Evolutionary conservation across 257 asterid species (phyloP), one percentile per base, ranked within the genome.

Genomic region (Nicotiana attenuata): DNA sequence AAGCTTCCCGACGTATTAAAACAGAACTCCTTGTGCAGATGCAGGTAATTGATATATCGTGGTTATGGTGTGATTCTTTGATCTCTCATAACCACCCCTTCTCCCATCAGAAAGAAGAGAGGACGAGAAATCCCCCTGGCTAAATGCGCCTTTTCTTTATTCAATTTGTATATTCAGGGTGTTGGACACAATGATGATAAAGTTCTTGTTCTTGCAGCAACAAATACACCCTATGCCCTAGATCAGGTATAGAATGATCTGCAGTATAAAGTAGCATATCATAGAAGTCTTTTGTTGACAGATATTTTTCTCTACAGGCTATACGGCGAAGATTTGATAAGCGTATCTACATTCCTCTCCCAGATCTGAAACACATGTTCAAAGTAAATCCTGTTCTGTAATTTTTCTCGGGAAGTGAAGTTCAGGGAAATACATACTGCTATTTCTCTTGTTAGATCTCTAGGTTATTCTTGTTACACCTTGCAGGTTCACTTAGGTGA

Each of bases 151-250:
- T 47, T 31, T 56, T 45, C 82, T 20, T 81, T 84, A 15, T 82
- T 65, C 63, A 57, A 59, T 86, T 41, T 80, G 28, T 0, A 78
- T 52, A 81, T 80, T 82, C 85, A 96, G 98, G 99, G 99, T 22
- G 99, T 96, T 64, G 98, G 98, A 53, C 93, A 94, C 93, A 94
- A 90, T 86, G 99, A 96, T 63, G 99, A 96, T 77, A 96, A 96
- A 91, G 99, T 96, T 81, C 99, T 96, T 87, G 97, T 96, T 78
- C 93, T 96, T 87, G 99, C 99, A 59, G 99, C 99, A 19, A 96
- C 99, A 15, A 96, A 94, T 88, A 96, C 99, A 81, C 99, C 99
- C 20, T 94, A 96, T 85, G 92, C 99, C 80, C 93, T 94, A 77
- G 99, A 96, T 87, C 98, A 94, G 98, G 99, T 96, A 87, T 86